Evolutionary conservation across 2,329 filamentous ascomycete genomes (phyloP).

Genomic region (Scytalidium lignicola): DNA sequence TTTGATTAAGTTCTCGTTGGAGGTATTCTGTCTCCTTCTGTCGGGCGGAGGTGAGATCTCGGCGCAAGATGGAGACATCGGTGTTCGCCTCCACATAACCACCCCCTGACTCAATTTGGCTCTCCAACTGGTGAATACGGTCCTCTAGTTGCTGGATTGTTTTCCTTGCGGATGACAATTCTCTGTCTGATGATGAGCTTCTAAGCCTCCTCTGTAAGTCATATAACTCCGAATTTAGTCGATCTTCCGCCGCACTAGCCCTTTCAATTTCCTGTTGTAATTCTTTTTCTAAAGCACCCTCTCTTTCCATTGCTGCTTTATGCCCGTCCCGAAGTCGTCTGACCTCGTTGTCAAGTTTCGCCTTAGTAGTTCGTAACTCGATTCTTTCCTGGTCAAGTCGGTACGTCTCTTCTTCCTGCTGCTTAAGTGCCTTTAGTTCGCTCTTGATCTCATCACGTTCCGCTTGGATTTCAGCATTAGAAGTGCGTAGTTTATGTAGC

Average conservation of each 20-base stretch:
- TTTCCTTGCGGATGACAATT: constrained; percentile 46
- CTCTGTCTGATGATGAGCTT: constrained; percentile 35
- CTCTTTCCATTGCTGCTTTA: constrained; percentile 49
- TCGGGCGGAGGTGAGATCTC: constrained; percentile 57
- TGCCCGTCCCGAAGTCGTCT: constrained; percentile 62
- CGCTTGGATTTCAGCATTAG: constrained; percentile 52
- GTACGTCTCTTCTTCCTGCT: constrained; percentile 53
- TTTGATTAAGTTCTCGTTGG: constrained; percentile 60
- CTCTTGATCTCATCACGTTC: constrained; percentile 63
- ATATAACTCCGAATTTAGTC: constrained; percentile 49
- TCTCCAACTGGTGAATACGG: constrained; percentile 42
- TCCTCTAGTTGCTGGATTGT: constrained; percentile 62
- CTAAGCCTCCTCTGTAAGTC: constrained; percentile 39
- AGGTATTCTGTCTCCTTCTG: constrained; percentile 60
- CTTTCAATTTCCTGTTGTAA: constrained; percentile 63
- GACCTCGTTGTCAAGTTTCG: constrained; percentile 63
- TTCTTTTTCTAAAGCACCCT: constrained; percentile 54
- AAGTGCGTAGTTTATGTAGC: constrained; percentile 51
- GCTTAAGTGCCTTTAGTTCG: constrained; percentile 50
- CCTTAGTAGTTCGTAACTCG: constrained; percentile 61
- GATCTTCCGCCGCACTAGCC: constrained; percentile 61
- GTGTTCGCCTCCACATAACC: constrained; percentile 44
- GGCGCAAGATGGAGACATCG: constrained; percentile 52
- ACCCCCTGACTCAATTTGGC: constrained; percentile 28
- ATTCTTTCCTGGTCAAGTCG: constrained; percentile 64